phyloP scores from a whole-genome alignment of 1,284 basidiomycete genomes.

The Sanghuangporus sanghuang region DNA sequence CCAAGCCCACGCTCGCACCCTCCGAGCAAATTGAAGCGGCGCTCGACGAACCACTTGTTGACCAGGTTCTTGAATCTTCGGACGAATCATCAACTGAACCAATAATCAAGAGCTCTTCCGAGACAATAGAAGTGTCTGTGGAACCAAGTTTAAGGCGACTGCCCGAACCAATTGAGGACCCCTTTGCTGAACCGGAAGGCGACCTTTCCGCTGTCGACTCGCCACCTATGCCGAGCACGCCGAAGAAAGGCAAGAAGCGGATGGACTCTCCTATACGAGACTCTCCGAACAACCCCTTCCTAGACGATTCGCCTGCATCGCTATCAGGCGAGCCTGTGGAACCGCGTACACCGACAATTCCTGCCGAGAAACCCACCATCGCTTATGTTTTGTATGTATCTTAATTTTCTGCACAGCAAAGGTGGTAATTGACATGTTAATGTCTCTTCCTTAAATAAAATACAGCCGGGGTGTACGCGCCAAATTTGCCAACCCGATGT shows the following conservation, averaged over 20 bases:
- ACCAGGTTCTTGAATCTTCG: not conserved
- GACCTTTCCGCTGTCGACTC: conserved; percentile 26
- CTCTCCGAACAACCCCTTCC: conserved; percentile 50
- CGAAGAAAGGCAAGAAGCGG: conserved; percentile 18
- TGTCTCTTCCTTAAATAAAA: not conserved
- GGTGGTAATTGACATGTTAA: not conserved
- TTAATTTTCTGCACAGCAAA: not conserved
- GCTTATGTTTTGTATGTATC: conserved; percentile 21
- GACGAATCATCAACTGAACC: not conserved
- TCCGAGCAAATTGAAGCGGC: not conserved
- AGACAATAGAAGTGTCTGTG: not conserved
- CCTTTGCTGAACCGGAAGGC: not conserved
- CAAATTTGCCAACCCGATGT: conserved; percentile 22
- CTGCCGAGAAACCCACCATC: conserved; percentile 19
- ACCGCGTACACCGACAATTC: conserved; percentile 15
- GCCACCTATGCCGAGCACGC: conserved; percentile 18
- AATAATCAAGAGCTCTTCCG: not conserved
- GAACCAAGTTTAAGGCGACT: not conserved
- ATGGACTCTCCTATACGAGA: conserved; percentile 35
- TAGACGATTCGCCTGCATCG: conserved; percentile 26
- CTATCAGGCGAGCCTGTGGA: conserved; percentile 3
- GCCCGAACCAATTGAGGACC: conserved; percentile 1
- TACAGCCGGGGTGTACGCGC: conserved; percentile 22
- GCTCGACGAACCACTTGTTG: not conserved
- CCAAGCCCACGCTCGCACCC: not conserved